These are phyloP conservation scores for Mycena crocata DNA, from an alignment of 768 basidiomycete genomes.

Conservation along the genomic window DNA sequence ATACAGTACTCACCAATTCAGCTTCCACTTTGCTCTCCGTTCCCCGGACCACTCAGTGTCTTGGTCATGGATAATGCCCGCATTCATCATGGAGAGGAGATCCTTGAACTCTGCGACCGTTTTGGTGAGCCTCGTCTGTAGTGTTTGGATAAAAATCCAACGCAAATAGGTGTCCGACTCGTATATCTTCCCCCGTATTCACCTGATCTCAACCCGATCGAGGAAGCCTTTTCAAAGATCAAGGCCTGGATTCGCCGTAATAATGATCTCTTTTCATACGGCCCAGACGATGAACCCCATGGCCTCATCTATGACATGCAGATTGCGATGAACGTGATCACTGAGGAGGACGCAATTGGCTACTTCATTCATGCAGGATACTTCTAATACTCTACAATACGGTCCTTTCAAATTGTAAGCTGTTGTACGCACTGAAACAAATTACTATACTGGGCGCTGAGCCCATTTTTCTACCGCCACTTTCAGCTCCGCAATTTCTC, in stretches of 20 bases:
- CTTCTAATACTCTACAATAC: not conserved
- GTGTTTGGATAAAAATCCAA: not conserved
- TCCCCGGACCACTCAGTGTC: slow-evolving; percentile 42
- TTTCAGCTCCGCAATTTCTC: slow-evolving; percentile 12
- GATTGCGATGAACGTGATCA: slow-evolving; percentile 1
- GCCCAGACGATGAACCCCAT: not conserved
- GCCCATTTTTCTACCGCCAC: not conserved
- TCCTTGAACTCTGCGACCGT: slow-evolving; percentile 40
- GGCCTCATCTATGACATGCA: slow-evolving; percentile 1
- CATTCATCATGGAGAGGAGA: slow-evolving; percentile 44
- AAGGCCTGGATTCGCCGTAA: not conserved
- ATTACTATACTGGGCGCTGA: not conserved
- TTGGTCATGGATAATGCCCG: slow-evolving; percentile 48
- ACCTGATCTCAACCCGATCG: slow-evolving; percentile 6
- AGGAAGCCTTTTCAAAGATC: not conserved
- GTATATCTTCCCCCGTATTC: slow-evolving; percentile 4
- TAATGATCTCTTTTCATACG: slow-evolving; percentile 3
- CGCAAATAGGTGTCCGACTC: not conserved
- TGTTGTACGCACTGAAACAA: not conserved
- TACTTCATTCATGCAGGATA: slow-evolving; percentile 17
- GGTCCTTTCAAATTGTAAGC: not conserved
- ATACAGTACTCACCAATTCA: slow-evolving; percentile 11
- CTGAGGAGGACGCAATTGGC: not conserved
- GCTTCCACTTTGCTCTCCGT: slow-evolving; percentile 40
- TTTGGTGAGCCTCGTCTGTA: slow-evolving; percentile 17